Base-by-base conservation (phyloP, 805 yeast genomes). In the Lipomyces kockii region DNA sequence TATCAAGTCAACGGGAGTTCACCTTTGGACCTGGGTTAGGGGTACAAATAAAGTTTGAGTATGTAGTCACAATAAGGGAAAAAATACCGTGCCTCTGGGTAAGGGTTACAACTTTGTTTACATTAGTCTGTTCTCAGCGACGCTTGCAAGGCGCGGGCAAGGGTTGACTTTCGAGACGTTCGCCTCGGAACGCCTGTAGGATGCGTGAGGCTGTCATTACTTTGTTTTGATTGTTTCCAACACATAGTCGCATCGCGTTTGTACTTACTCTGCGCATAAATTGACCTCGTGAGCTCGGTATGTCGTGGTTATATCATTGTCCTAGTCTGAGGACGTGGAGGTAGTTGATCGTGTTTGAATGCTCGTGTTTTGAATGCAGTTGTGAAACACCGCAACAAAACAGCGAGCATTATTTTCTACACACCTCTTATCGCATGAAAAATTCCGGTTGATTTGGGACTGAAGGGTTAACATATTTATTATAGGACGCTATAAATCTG, bases 51-150 rank as follows among this genome's bases (percentile, higher is more conserved):
- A n/a, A n/a, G n/a, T n/a, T n/a, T n/a, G n/a, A n/a, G n/a, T n/a
- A n/a, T n/a, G n/a, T 25, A 25, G 27, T 25, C 27, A 25, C 27
- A 25, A 35, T 2, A 1, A 9, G 14, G 39, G 11, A 7, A 35
- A 1, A 25, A 12, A 9, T 9, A 35, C 29, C 1, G 39, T 12
- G 39, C 5, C 1, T 11, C 39, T 37, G 39, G 39, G 39, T 14
- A 37, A 46, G 61, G 60, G 60, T 9, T 6, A 3, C 17, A 1
- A 0, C 51, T 55, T 61, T 61, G 64, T 52, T 61, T 61, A 61
- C 39, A 25, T 53, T 61, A 2, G 22, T 25, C 27, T 25, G 27
- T 25, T 25, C 27, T 25, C 2, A 25, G 27, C 27, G 27, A 25
- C 27, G 27, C 27, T 25, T 25, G 27, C n/a, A 2, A 25, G 27